phyloP scores from a whole-genome alignment of 805 yeast genomes.

The Candida hungchunana region DNA sequence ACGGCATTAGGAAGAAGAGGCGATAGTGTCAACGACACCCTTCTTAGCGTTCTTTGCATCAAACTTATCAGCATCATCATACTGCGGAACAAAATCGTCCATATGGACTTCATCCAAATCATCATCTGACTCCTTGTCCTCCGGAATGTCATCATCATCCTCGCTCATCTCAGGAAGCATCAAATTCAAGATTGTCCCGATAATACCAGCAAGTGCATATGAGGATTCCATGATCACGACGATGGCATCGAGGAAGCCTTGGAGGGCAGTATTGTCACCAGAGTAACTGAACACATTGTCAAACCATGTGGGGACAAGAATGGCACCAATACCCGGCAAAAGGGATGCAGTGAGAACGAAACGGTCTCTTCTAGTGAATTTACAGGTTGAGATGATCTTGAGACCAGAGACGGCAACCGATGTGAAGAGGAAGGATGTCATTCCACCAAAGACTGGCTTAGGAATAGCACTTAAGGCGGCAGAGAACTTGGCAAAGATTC shows the following conservation, averaged over 20 bases:
- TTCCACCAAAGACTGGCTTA: conserved; percentile 77
- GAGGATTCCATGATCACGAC: conserved; percentile 68
- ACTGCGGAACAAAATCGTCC: conserved; percentile 25
- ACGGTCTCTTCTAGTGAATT: conserved; percentile 67
- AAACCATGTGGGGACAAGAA: conserved; percentile 65
- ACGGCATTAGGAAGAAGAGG: background rate
- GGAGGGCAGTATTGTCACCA: conserved; percentile 50
- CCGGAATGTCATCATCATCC: conserved; percentile 18
- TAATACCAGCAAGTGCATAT: conserved; percentile 63
- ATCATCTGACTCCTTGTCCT: conserved; percentile 12
- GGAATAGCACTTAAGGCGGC: conserved; percentile 88
- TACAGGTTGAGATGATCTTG: conserved; percentile 49
- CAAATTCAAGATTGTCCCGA: conserved; percentile 58
- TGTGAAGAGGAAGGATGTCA: conserved; percentile 73
- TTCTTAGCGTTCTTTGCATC: conserved; percentile 3
- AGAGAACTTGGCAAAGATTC: conserved; percentile 80
- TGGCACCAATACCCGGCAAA: conserved; percentile 64
- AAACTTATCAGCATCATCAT: conserved; percentile 22
- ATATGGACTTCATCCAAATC: conserved; percentile 21
- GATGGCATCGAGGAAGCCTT: conserved; percentile 65
- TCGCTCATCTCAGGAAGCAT: conserved; percentile 57
- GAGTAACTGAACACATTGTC: conserved; percentile 56
- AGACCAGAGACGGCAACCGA: conserved; percentile 75
- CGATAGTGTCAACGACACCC: background rate
- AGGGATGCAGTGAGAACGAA: conserved; percentile 62